Evolutionary conservation across 2,329 filamentous ascomycete species (phyloP), one percentile per base, ranked within the genome.

Genomic region (Verticillium longisporum): DNA sequence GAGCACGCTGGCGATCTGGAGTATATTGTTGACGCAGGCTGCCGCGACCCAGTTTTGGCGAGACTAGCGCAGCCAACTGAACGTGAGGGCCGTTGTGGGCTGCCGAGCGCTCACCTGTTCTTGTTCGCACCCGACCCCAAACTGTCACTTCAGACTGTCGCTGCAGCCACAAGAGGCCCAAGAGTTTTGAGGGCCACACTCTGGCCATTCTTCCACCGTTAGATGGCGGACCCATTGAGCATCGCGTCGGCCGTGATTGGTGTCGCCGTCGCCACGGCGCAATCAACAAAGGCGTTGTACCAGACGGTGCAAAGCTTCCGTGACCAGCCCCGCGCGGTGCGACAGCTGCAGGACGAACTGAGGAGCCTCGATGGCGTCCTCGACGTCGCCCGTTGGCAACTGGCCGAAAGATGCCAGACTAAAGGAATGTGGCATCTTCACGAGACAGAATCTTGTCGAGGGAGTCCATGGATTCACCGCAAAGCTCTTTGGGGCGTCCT

Each of bases 361-460:
- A n/a, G n/a, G n/a, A n/a, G n/a, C n/a, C n/a, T 61, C 14, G 36
- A 54, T 10, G 54, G 45, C 15, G 57, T 59, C 9, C 33, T 61
- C 15, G 18, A 34, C n/a, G 26, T 33, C 31, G 60, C 72, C 72
- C 2, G 66, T 71, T 31, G 71, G 71, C 0, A 64, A 66, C n/a
- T 77, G 78, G 78, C 73, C 78, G 2, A 76, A 71, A 50, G 72
- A 79, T 37, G 66, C 70, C 1, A 71, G 71, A 11, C 70, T 78
- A n/a, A 79, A 79, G 63, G 72, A 76, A 55, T 69, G 78, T 57
- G 77, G 62, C 60, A 13, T 74, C 55, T 56, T 63, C 41, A 66
- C 67, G 34, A 59, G 63, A 3, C 60, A 64, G 1, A 65, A 68
- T 14, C 64, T 67, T 34, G 55, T 69, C 1, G 65, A 68, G 36